phyloP scores from a whole-genome alignment of 805 yeast genomes.

The Candida ovalis region DNA sequence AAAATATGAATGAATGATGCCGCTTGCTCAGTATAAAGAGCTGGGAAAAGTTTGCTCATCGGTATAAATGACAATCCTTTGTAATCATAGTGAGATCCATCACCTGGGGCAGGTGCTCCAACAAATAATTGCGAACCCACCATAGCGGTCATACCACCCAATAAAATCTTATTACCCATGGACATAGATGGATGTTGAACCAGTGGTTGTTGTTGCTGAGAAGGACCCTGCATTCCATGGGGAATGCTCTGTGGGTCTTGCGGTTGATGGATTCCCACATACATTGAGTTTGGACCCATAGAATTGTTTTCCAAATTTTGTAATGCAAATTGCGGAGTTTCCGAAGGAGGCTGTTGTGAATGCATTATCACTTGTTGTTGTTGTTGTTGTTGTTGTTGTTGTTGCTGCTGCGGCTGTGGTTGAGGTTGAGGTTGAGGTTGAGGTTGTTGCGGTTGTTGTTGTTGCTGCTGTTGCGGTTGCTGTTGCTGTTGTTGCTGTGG shows the following conservation, averaged over 20 bases:
- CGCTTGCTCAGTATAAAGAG: constrained; percentile 16
- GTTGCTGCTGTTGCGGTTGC: not conserved
- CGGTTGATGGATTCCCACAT: not conserved
- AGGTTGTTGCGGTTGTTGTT: not conserved
- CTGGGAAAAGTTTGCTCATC: constrained; percentile 22
- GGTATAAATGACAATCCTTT: constrained; percentile 28
- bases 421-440: not conserved
- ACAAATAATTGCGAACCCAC: constrained; percentile 30
- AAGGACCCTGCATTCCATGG: constrained; percentile 7
- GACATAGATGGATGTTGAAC: constrained; percentile 12
- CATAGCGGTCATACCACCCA: constrained; percentile 34
- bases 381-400: not conserved
- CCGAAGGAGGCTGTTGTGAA: constrained; percentile 2
- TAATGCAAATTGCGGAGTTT: not conserved
- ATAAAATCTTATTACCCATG: constrained; percentile 24
- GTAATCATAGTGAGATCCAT: constrained; percentile 9
- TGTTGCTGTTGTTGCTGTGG: constrained; percentile 1
- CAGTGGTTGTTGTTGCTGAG: constrained; percentile 9
- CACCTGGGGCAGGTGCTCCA: constrained; percentile 2
- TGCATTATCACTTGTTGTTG: not conserved
- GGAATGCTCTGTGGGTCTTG: not conserved
- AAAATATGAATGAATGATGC: constrained; percentile 8
- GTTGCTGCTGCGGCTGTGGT: not conserved
- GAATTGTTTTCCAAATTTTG: not conserved
- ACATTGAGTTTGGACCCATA: not conserved